Conservation (phyloP, 306 rosid species). For the Quercus ilex region DNA sequence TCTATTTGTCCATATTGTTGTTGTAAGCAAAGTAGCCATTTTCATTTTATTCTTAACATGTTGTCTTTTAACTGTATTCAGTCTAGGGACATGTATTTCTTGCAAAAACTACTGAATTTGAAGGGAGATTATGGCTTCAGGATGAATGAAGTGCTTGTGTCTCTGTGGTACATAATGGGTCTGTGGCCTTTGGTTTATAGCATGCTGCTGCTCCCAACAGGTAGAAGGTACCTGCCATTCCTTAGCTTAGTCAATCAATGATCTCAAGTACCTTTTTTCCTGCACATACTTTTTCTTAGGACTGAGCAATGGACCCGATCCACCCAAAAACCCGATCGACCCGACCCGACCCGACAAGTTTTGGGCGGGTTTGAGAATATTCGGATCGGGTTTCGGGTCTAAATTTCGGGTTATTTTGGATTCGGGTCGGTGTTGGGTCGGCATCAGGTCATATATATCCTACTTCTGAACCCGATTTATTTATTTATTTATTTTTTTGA, state of each 20-base stretch:
- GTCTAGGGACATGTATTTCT: too few relatives aligned
- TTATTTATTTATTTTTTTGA: too few relatives aligned
- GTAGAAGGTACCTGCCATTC: constrained; percentile 59
- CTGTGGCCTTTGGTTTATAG: constrained; percentile 85
- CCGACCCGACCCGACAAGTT: too few relatives aligned
- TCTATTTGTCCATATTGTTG: background rate
- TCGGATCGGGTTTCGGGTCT: too few relatives aligned
- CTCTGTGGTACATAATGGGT: constrained; percentile 89
- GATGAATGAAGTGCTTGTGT: constrained; percentile 79
- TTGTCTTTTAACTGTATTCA: too few relatives aligned
- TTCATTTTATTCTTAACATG: background rate
- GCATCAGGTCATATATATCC: too few relatives aligned
- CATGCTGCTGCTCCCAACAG: constrained; percentile 82
- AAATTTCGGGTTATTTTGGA: too few relatives aligned
- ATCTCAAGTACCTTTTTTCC: background rate
- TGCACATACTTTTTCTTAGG: background rate
- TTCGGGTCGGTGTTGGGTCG: too few relatives aligned
- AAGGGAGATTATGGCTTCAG: constrained; percentile 78
- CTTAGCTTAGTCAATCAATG: background rate
- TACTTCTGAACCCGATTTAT: too few relatives aligned
- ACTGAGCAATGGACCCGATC: too few relatives aligned
- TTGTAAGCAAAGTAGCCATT: background rate
- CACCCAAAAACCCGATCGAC: too few relatives aligned
- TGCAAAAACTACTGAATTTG: constrained; percentile 26
- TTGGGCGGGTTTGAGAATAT: too few relatives aligned